Base-by-base conservation (phyloP, 495 filamentous ascomycete species). In the Astrocystis sublimbata region DNA sequence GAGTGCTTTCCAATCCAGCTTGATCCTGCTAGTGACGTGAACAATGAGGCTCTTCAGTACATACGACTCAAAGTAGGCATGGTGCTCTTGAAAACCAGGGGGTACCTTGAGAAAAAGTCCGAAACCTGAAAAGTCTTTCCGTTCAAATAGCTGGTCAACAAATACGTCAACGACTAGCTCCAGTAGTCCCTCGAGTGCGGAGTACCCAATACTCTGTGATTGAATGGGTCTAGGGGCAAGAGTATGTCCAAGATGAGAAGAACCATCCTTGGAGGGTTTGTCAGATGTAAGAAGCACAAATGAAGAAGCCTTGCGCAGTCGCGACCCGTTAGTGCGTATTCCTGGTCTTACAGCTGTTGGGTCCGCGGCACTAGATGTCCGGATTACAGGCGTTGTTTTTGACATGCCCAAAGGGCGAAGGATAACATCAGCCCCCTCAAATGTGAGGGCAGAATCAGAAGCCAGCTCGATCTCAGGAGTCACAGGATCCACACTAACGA, bases 11-110 rank as follows among this genome's bases (percentile, higher is more conserved):
- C 88, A 86, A 59, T 92, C 82, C 9, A 91, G 79, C 59, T 89
- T 84, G 21, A 97, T 78, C 8, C 83, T 76, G 62, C 86, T 89
- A 45, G 82, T 82, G 46, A 97, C 72, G 46, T 88, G 84, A 7
- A 86, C 85, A 43, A 98, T 80, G 8, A 89, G 85, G 56, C 88
- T 89, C 33, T 85, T 84, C 15, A 97, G 79, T 12, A 98, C 73
- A 75, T 93, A 97, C 0, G 96, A 96, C 71, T 93, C 91, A 68
- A 98, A 97, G 71, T 91, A 93, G 5, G 92, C 92, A 64, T 96
- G 92, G 65, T 97, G 90, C 68, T 97, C 93, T 67, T 92, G 83
- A 68, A 93, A 96, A 2, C 93, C 92, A 4, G 94, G 89, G 2
- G 94, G 94, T 2, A 92, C 86, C 71, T 94, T 96, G n/a, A 91